Evolutionary conservation across 208 protist genomes (phyloP), one percentile per base, ranked within the genome.

Genomic region (Leishmania mexicana): DNA sequence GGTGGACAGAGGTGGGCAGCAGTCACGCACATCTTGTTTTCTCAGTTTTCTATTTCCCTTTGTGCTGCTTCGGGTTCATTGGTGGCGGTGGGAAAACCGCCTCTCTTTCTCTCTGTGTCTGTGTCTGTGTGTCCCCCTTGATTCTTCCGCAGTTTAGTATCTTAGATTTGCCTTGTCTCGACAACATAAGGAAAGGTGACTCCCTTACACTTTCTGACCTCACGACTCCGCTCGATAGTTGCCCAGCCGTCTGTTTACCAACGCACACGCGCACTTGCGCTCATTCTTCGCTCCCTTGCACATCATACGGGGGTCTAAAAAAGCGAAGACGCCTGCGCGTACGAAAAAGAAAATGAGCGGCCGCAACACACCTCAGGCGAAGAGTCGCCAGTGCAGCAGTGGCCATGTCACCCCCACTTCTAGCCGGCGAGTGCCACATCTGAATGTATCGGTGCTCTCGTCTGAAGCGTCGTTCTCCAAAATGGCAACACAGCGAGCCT

Each of bases 281-380:
- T 31, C 35, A 28, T 53, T 17, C 19, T 17, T 13, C 2, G 6
- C 40, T 28, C 19, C 68, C 42, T 45, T 53, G 7, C 19, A 31
- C 31, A 67, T 21, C 24, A 51, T 51, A 73, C 5, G 17, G 24
- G 7, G 24, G 3, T 6, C 17, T 15, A 13, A 13, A 3, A 54
- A 21, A 54, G 17, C 0, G 10, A 21, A 21, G 21, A 54, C 15
- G 51, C 21, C 15, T 21, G 4, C 51, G 2, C 0, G 65, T 47
- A 2, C 62, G 13, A 6, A 47, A 28, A 47, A 47, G 47, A 47
- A 71, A 71, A 85, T 76, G 76, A 77, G 68, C 45, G 8, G 51
- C 15, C 60, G n/a, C 15, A 51, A 54, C 28, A 74, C 49, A 11
- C 62, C 80, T 5, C 57, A 3, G 13, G 47, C 24, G 3, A 15